Conservation (phyloP, 345 rosid species). For the Eutrema yunnanense region DNA sequence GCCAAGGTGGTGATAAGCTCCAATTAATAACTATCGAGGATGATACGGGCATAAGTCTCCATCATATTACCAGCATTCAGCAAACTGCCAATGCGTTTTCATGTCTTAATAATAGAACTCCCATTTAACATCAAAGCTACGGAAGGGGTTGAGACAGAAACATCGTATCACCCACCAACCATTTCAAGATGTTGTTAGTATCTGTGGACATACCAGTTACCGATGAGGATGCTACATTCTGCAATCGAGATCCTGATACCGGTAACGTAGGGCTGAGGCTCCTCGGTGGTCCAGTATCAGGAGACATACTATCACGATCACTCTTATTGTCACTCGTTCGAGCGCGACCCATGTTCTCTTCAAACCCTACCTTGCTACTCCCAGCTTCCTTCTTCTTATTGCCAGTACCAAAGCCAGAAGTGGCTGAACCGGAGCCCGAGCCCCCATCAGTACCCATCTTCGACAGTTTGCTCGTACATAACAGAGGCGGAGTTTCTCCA, state of each 20-base stretch:
- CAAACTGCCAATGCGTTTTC: neutral
- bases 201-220: conserved; percentile 40
- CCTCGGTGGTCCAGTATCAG: conserved; percentile 47
- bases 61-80: neutral
- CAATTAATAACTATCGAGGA: neutral
- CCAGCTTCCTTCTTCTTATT: conserved; percentile 52
- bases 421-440: conserved; percentile 28
- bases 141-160: conserved; percentile 3
- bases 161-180: neutral
- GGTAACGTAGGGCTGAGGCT: conserved; percentile 61
- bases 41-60: neutral
- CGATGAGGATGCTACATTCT: conserved; percentile 61
- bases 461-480: conserved; percentile 78
- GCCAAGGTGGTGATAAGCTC: neutral
- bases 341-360: conserved; percentile 30
- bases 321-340: conserved; percentile 34
- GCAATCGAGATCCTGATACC: conserved; percentile 43
- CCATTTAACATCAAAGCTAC: neutral
- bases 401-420: conserved; percentile 33
- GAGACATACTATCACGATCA: conserved; percentile 37
- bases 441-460: conserved; percentile 43
- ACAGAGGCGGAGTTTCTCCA: conserved; percentile 37
- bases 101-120: neutral
- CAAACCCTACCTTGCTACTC: conserved; percentile 44
- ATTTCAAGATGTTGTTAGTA: conserved; percentile 2